These are phyloP conservation scores for Shiraia bambusicola DNA, from an alignment of 2,329 filamentous ascomycete genomes.

Conservation along the genomic window DNA sequence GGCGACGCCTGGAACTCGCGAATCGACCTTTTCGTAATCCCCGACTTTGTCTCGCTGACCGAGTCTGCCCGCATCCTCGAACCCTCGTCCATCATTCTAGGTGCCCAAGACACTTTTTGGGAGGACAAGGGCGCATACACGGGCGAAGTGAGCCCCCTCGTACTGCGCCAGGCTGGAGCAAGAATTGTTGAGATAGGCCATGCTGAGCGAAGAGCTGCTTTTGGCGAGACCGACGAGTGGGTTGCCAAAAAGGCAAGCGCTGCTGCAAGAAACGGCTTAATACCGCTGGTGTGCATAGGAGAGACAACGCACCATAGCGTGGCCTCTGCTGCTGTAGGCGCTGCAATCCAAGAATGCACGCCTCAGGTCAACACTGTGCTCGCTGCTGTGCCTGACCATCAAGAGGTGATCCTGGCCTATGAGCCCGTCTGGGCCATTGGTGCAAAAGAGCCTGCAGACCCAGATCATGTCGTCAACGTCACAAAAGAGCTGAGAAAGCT, in stretches of 20 bases:
- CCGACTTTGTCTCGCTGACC: slow-evolving; percentile 72
- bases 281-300: slow-evolving; percentile 79
- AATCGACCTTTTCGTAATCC: slow-evolving; percentile 74
- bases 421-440: slow-evolving; percentile 91
- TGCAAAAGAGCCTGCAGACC: slow-evolving; percentile 67
- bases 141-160: slow-evolving; percentile 71
- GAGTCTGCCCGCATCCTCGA: slow-evolving; percentile 53
- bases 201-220: slow-evolving; percentile 72
- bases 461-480: slow-evolving; percentile 72
- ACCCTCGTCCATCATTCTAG: slow-evolving; percentile 60
- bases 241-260: slow-evolving; percentile 71
- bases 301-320: slow-evolving; percentile 58
- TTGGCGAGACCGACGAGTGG: slow-evolving; percentile 71
- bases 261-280: slow-evolving; percentile 66
- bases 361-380: slow-evolving; percentile 67
- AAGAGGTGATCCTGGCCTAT: slow-evolving; percentile 77
- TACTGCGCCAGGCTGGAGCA: slow-evolving; percentile 67
- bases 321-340: slow-evolving; percentile 54
- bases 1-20: slow-evolving; percentile 57
- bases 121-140: slow-evolving; percentile 73
- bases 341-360: slow-evolving; percentile 66
- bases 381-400: slow-evolving; percentile 59
- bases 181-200: slow-evolving; percentile 77
- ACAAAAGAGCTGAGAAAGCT: slow-evolving; percentile 64
- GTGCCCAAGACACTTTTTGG: slow-evolving; percentile 75